phyloP scores from a whole-genome alignment of 169 alveolate species.

The Plasmodium inui region DNA sequence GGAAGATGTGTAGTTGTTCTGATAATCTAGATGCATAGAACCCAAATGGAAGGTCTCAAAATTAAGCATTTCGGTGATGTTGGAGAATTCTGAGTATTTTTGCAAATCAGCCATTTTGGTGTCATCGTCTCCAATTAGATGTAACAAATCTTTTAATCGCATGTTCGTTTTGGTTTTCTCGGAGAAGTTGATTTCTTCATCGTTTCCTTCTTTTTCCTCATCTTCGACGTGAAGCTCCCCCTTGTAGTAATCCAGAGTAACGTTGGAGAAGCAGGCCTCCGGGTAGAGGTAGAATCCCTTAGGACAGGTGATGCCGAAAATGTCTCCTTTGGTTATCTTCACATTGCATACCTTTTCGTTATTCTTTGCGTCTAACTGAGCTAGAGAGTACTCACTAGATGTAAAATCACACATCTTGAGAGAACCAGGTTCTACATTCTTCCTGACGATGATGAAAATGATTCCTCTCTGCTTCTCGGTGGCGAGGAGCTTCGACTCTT shows the following conservation, averaged over 20 bases:
- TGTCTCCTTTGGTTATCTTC: constrained; percentile 39
- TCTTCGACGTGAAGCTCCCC: background rate
- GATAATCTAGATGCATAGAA: constrained; percentile 16
- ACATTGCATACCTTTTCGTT: constrained; percentile 32
- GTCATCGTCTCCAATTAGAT: constrained; percentile 10
- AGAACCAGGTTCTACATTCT: background rate
- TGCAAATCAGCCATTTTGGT: constrained; percentile 10
- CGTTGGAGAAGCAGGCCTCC: constrained; percentile 35
- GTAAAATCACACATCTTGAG: constrained; percentile 57
- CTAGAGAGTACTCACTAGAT: constrained; percentile 8
- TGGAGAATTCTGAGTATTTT: background rate
- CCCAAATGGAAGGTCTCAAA: constrained; percentile 52
- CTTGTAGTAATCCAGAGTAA: constrained; percentile 39
- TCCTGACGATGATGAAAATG: constrained; percentile 10
- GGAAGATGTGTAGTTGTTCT: constrained; percentile 11
- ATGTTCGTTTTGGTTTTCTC: background rate
- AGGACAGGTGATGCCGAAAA: constrained; percentile 63
- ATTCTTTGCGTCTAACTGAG: background rate
- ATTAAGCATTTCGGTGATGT: constrained; percentile 43
- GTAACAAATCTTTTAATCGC: constrained; percentile 9
- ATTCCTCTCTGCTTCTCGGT: constrained; percentile 23
- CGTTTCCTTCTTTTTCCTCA: background rate
- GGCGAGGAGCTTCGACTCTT: background rate
- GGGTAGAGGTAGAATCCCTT: constrained; percentile 52
- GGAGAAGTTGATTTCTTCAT: constrained; percentile 22